Evolutionary conservation across 345 rosid genomes (phyloP), one percentile per base, ranked within the genome.

Genomic region (Moricandia moricandioides): DNA sequence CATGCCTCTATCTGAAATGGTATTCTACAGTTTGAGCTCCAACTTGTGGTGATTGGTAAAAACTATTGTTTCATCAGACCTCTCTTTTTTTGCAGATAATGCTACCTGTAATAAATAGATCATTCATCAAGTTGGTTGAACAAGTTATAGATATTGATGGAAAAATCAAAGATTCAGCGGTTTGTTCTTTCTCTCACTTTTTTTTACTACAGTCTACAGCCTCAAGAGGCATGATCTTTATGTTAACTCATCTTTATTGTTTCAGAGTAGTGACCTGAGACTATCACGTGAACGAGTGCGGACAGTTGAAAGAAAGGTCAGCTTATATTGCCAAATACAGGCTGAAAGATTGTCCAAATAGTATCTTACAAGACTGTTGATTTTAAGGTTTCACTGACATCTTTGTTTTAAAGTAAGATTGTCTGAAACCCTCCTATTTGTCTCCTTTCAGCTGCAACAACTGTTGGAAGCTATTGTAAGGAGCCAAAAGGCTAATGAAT

Each of bases 101-200:
- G 84, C 80, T 80, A 43, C 71, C 90, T 80, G 84, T 81, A 30
- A 79, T 86, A 4, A 85, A 84, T 80, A 81, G 83, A 66, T 58
- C 88, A 26, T 77, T 94, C 57, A 73, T 88, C 27, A 88, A 81
- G 82, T 76, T 64, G 73, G 88, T 94, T 76, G 85, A 81, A 65
- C 88, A 81, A 81, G 85, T 86, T 76, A 78, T 94, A 40, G 96
- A 90, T 63, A 91, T 81, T 80, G 91, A 91, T 83, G 97, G 97
- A 56, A 79, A 84, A 55, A 86, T 90, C 65, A 91, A 88, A 80
- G 93, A 94, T 80, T 88, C 97, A 1, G 96, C 97, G 59, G 97
- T 91, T 78, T 73, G 93, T 81, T 79, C 58, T 74, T 77, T 69
- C 16, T 62, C 79, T 70, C 64, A 13, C 1, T 24, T 14, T 29